Percentiles rank a stretch among this genome's conserved stretches.
Evolutionary conservation across 2,329 filamentous ascomycete species (phyloP).

Genomic region (Fusarium neocosmosporiellum): DNA sequence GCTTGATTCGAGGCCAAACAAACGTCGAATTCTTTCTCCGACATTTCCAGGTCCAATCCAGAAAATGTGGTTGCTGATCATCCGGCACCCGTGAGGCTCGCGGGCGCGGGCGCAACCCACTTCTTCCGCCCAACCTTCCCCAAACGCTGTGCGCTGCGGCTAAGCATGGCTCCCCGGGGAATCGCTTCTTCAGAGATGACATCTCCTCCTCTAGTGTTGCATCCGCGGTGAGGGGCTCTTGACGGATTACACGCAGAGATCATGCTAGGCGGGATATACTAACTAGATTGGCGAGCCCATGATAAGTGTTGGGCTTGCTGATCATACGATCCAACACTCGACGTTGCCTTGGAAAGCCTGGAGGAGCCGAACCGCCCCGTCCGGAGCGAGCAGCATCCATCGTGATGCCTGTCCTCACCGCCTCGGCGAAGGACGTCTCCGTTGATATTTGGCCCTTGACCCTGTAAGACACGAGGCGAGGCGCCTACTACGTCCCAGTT

Average conservation of each 20-base stretch:
- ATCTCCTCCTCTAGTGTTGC: conserved; percentile 11
- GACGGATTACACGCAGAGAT: conserved; percentile 29
- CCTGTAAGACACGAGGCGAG: conserved; percentile 9
- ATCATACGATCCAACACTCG: conserved; percentile 31
- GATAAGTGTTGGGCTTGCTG: conserved; percentile 15
- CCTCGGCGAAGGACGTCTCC: conserved; percentile 12
- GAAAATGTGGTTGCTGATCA: conserved; percentile 28
- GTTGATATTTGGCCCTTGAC: conserved; percentile 17
- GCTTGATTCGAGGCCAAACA: conserved; percentile 29
- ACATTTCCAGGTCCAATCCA: conserved; percentile 30
- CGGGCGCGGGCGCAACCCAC: conserved; percentile 9
- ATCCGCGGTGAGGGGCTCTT: conserved; percentile 19
- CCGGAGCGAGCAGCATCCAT: neutral
- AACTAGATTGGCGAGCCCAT: conserved; percentile 33
- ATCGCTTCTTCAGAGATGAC: conserved; percentile 3
- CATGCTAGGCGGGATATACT: conserved; percentile 21
- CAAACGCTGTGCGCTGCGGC: conserved; percentile 12
- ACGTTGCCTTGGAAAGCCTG: conserved; percentile 1
- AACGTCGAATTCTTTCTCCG: conserved; percentile 25
- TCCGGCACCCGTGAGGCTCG: conserved; percentile 25
- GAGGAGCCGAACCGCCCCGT: conserved; percentile 1
- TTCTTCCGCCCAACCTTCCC: neutral
- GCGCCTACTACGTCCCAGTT: conserved; percentile 10
- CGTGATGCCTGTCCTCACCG: conserved; percentile 23
- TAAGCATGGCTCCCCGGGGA: conserved; percentile 25